Evolutionary conservation across 2,329 filamentous ascomycete genomes (phyloP), one percentile per base, ranked within the genome.

Genomic region (Teratosphaeria epicoccoides): DNA sequence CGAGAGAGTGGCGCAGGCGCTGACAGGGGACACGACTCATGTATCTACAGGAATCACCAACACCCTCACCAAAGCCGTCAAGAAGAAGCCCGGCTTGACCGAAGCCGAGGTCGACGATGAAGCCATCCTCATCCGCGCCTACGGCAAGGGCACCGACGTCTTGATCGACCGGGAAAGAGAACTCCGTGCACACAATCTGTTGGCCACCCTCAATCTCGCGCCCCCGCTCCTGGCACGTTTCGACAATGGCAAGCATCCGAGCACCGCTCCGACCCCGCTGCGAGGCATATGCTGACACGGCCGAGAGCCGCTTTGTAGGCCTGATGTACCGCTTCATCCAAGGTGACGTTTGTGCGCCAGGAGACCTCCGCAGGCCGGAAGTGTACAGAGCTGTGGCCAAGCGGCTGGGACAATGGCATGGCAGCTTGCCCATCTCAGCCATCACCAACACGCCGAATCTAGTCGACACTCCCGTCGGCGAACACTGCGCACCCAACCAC

Each of bases 321-420:
- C 87, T 98, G 73, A 79, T 98, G 64, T 98, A 98, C 75, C 83
- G 86, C 61, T 98, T 85, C 72, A 85, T 97, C 59, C 81, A 81
- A 56, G 93, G 93, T 49, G 81, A 78, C 57, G 85, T 87, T 50
- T 90, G 89, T 62, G 80, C 83, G 49, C 86, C 91, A 46, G 79
- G 84, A 61, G 90, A 97, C 68, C 75, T 98, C 57, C 81, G 86
- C 52, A 79, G 80, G 58, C 81, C 86, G 44, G 75, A 80, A 25
- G 80, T 96, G 64, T 93, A 88, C 76, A 80, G 80, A 43, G 90
- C 87, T 51, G 85, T 97, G 56, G 93, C 93, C 24, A 81, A 81
- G 56, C 80, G 87, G 54, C 77, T 98, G 51, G 93, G 87, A 46
- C 82, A 97, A 74, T 98, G 93, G 93, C 93, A 98, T 73, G 90